Base-by-base conservation (phyloP, 2,329 filamentous ascomycete species). In the Pyrenochaeta sp. region DNA sequence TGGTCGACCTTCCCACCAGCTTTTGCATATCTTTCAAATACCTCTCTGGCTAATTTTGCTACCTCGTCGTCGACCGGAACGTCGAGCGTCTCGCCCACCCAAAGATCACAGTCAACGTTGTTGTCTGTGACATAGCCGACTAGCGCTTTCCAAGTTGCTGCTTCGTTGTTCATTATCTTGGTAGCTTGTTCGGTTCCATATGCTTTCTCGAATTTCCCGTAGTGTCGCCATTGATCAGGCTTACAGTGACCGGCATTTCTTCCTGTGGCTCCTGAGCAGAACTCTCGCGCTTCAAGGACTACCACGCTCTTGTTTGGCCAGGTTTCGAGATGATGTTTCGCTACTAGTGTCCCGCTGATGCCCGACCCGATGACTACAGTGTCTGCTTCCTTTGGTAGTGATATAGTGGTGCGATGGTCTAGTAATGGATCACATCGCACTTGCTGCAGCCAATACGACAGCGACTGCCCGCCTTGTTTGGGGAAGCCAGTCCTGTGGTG, bases 281-380 rank as follows among this genome's bases (percentile, higher is more conserved):
- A 72, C 42, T 73, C 71, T 2, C 71, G 60, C 22, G 71, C 69
- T 61, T 73, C 72, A 36, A 73, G 49, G 0, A 73, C 51, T 0
- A 69, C 51, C 2, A 72, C 54, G 12, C 27, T 66, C 44, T 61
- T 68, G 1, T 49, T 34, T 2, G 69, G 69, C 52, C 59, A 68
- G 12, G 62, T 65, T 22, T 62, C 54, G 13, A 71, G 57, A 48
- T 67, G 69, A 9, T 70, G 67, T 36, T 62, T 67, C 1, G 68
- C 57, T 10, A 68, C 54, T 0, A 70, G 49, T 8, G 67, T 66
- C 1, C 67, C 67, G 7, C 61, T 69, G 30, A 72, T 61, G 25
- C 77, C 76, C 8, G 71, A 73, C 5, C 77, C 75, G 28, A 79
- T 69, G 15, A 79, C 65, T 10, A 78, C 59, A 42, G 74, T 75